These are phyloP conservation scores for Pyronema domesticum DNA, from an alignment of 495 filamentous ascomycete genomes.

Conservation along the genomic window DNA sequence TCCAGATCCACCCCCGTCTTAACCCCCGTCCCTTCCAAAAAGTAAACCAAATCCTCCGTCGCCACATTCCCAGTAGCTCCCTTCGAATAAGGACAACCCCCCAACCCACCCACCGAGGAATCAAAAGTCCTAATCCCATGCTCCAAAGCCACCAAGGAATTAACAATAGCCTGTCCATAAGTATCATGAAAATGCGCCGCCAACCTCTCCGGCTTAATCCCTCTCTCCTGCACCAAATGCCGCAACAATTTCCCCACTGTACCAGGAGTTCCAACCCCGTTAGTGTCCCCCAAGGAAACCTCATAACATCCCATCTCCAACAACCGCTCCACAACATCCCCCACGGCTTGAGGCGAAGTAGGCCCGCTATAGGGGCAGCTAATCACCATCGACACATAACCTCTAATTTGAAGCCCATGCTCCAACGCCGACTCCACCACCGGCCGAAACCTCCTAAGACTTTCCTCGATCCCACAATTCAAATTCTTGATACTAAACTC, in stretches of 20 bases:
- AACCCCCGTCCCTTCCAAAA: constrained; percentile 62
- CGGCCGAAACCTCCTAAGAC: constrained; percentile 53
- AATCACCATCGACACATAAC: constrained; percentile 87
- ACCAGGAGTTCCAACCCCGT: constrained; percentile 83
- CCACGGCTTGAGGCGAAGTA: constrained; percentile 59
- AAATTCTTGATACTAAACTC: constrained; percentile 80
- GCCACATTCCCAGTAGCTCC: constrained; percentile 91
- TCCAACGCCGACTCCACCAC: constrained; percentile 61
- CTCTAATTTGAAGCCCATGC: constrained; percentile 56
- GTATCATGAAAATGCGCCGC: constrained; percentile 96
- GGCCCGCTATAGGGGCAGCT: constrained; percentile 91
- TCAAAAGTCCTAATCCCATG: constrained; percentile 83
- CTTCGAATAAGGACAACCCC: constrained; percentile 84
- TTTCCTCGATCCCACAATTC: constrained; percentile 72
- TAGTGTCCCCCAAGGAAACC: constrained; percentile 86
- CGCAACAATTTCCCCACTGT: constrained; percentile 14
- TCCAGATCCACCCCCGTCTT: constrained; percentile 77
- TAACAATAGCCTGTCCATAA: constrained; percentile 85
- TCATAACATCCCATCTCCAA: constrained; percentile 94
- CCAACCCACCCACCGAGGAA: constrained; percentile 71
- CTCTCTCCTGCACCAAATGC: constrained; percentile 48
- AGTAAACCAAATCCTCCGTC: constrained; percentile 86
- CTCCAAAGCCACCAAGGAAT: constrained; percentile 70
- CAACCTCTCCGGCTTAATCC: constrained; percentile 60
- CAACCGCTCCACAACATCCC: constrained; percentile 60